These are phyloP conservation scores for Fusarium luffae DNA, from an alignment of 2,329 filamentous ascomycete genomes.

Conservation along the genomic window DNA sequence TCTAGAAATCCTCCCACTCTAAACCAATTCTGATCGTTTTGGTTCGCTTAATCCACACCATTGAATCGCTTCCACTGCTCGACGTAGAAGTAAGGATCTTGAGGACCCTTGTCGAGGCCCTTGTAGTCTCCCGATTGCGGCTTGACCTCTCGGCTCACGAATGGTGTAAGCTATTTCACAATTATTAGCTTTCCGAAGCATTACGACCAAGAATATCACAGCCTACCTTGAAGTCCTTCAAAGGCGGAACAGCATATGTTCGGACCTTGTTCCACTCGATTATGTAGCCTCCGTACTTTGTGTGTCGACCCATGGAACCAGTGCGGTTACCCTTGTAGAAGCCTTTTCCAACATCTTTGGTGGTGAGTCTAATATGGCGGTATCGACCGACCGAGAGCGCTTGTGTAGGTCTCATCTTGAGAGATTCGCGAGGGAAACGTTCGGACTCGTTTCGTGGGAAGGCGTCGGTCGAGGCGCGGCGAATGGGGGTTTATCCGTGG, in stretches of 20 bases:
- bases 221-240: conserved; percentile 78
- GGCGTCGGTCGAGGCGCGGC: conserved; percentile 9
- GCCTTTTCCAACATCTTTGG: conserved; percentile 91
- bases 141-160: conserved; percentile 73
- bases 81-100: conserved; percentile 71
- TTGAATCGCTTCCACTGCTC: conserved; percentile 76
- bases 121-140: conserved; percentile 65
- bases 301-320: conserved; percentile 87
- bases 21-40: neutral
- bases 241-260: conserved; percentile 84
- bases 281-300: conserved; percentile 83
- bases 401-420: conserved; percentile 74
- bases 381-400: conserved; percentile 73
- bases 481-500: conserved; percentile 9
- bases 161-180: conserved; percentile 76
- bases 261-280: conserved; percentile 90
- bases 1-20: neutral
- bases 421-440: neutral
- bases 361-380: conserved; percentile 83
- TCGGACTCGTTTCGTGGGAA: neutral
- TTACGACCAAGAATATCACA: neutral
- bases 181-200: conserved; percentile 24
- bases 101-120: conserved; percentile 63
- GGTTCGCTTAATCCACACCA: conserved; percentile 62
- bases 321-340: conserved; percentile 97